Base-by-base conservation (phyloP, 2,329 filamentous ascomycete genomes). In the Neonectria sp. region DNA sequence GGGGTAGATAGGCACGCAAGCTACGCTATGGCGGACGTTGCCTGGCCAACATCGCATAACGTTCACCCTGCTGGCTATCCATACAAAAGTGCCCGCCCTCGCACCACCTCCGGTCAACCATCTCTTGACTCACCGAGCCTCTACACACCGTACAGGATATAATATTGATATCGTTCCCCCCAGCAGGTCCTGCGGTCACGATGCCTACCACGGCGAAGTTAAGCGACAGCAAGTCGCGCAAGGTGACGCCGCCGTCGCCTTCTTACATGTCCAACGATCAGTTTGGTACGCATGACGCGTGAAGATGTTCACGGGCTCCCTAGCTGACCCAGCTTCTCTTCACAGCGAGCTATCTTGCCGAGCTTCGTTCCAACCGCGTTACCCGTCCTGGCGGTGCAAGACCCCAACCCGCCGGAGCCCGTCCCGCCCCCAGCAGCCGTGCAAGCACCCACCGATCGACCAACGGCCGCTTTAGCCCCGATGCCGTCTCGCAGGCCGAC, bases 301-400 rank as follows among this genome's bases (percentile, higher is more conserved):
- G 63, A 61, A 69, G 52, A 59, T 31, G 43, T 66, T 60, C 55
- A 73, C 21, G 55, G 29, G 48, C 46, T 8, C 57, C 43, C 56
- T 73, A 37, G 62, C 74, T 76, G 72, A 78, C 67, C 56, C 24
- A 24, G 33, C 45, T 53, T 35, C 46, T 35, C 37, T 45, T 65
- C 55, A 63, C 81, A 94, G 92, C 90, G 71, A 85, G 86, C 67
- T 95, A 94, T 79, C 87, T 95, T 40, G 86, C 91, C 73, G 89
- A 91, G 72, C 87, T 95, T 40, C 91, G 93, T 72, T 89, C 87
- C 72, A 92, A 88, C 79, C 90, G 91, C 58, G 84, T 90, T 63
- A 85, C 87, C 40, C 88, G 93, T 63, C 93, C 93, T 9, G 91
- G 89, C 63, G 92, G 93, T 68, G 91, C 92, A 56, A 86, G 93